A percentile compares a stretch with the other conserved stretches of the same genome.
These are phyloP conservation scores for Saccharomyces hybrid DNA, from an alignment of 1,139 yeast genomes.

Conservation along the genomic window DNA sequence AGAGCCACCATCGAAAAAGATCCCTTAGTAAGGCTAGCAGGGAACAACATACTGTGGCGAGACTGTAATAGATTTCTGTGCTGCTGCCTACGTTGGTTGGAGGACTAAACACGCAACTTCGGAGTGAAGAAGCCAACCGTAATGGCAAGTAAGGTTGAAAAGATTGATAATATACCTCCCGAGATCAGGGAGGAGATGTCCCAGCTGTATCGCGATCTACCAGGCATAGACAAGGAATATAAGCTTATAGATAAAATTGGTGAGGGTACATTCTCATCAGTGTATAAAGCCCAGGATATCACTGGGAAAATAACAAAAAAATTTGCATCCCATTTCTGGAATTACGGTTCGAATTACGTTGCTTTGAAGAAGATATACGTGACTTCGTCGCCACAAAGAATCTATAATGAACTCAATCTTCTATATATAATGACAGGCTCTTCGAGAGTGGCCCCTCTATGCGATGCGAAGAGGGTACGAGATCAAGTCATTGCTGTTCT, in stretches of 20 bases:
- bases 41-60: neutral
- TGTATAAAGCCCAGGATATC: conserved; percentile 75
- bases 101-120: neutral
- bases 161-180: conserved; percentile 3
- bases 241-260: conserved; percentile 79
- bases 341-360: conserved; percentile 50
- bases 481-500: conserved; percentile 91
- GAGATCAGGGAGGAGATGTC: conserved; percentile 63
- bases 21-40: neutral
- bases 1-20: neutral
- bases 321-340: conserved; percentile 28
- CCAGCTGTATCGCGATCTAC: conserved; percentile 55
- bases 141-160: neutral
- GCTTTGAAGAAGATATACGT: conserved; percentile 93
- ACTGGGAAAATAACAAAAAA: conserved; percentile 24
- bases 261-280: conserved; percentile 90
- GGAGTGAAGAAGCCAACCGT: no score
- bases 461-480: conserved; percentile 78
- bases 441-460: conserved; percentile 73
- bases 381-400: conserved; percentile 88
- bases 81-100: neutral
- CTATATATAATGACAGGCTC: conserved; percentile 62
- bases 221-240: conserved; percentile 52
- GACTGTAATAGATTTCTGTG: neutral
- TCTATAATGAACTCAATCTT: conserved; percentile 75